Conservation (phyloP, 164 flowering plant species). For the Stephania japonica region DNA sequence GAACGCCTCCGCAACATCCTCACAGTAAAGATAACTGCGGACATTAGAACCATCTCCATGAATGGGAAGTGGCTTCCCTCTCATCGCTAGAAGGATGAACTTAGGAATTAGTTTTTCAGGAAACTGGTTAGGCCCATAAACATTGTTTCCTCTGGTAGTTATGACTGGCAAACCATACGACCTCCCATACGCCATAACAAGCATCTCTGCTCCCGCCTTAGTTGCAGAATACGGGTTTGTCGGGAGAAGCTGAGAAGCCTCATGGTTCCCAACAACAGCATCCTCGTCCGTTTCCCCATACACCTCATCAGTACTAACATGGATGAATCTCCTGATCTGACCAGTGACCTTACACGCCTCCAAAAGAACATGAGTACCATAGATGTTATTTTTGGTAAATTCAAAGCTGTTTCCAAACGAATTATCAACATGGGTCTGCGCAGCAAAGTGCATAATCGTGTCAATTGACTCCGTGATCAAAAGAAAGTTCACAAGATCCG, state of each 20-base stretch:
- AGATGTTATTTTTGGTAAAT: conserved; percentile 14
- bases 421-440: conserved; percentile 14
- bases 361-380: conserved; percentile 14
- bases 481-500: conserved; percentile 11
- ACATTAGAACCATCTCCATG: conserved; percentile 14
- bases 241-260: conserved; percentile 16
- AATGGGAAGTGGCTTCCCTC: conserved; percentile 12
- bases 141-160: conserved; percentile 15
- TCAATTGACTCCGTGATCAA: conserved; percentile 11
- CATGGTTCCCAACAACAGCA: conserved; percentile 14
- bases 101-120: conserved; percentile 11
- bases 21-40: conserved; percentile 13
- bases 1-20: conserved; percentile 15
- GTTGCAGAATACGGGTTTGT: conserved; percentile 14
- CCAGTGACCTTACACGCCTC: conserved; percentile 15
- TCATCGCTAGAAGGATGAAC: conserved; percentile 13
- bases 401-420: conserved; percentile 16
- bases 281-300: conserved; percentile 15
- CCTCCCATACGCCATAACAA: conserved; percentile 16
- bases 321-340: conserved; percentile 10
- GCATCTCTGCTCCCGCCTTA: conserved; percentile 12
- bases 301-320: conserved; percentile 12
- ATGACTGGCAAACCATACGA: conserved; percentile 14
- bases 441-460: conserved; percentile 16
- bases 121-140: conserved; percentile 14